Percentiles rank a stretch among this genome's conserved stretches.
Evolutionary conservation across 1,284 basidiomycete genomes (phyloP).

Genomic region (Sanghuangporus weigelae): DNA sequence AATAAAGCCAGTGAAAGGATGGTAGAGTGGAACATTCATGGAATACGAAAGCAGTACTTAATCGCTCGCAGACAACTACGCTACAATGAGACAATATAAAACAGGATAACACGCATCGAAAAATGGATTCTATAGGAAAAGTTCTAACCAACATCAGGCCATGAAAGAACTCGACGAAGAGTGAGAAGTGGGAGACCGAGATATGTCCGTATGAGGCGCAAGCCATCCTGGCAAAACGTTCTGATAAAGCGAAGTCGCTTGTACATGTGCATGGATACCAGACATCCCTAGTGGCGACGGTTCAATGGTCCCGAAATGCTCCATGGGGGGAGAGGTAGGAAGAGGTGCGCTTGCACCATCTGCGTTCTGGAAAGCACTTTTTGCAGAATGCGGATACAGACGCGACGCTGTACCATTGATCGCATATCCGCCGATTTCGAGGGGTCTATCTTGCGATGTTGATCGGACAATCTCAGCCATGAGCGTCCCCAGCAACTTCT

Average conservation of each 20-base stretch:
- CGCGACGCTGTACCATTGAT: constrained; percentile 44
- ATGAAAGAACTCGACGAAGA: constrained; percentile 11
- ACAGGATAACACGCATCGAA: background rate
- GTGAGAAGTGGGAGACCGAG: constrained; percentile 13
- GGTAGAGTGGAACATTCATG: background rate
- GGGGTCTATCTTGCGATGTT: constrained; percentile 69
- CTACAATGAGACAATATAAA: background rate
- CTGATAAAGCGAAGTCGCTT: background rate
- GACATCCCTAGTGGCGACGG: constrained; percentile 7
- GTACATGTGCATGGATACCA: constrained; percentile 13
- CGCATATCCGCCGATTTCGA: constrained; percentile 44
- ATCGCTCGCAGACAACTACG: background rate
- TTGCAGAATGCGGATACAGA: constrained; percentile 72
- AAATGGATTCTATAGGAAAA: background rate
- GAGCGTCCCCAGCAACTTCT: constrained; percentile 71
- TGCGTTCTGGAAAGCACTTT: constrained; percentile 43
- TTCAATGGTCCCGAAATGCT: background rate
- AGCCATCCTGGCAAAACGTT: background rate
- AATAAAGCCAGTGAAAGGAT: background rate
- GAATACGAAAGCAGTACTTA: background rate
- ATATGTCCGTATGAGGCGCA: background rate
- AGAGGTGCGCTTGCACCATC: constrained; percentile 12
- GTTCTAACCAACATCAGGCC: background rate
- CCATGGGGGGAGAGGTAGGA: constrained; percentile 9
- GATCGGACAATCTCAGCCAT: constrained; percentile 81